phyloP scores from a whole-genome alignment of 768 basidiomycete genomes.

The Daedalea quercina region DNA sequence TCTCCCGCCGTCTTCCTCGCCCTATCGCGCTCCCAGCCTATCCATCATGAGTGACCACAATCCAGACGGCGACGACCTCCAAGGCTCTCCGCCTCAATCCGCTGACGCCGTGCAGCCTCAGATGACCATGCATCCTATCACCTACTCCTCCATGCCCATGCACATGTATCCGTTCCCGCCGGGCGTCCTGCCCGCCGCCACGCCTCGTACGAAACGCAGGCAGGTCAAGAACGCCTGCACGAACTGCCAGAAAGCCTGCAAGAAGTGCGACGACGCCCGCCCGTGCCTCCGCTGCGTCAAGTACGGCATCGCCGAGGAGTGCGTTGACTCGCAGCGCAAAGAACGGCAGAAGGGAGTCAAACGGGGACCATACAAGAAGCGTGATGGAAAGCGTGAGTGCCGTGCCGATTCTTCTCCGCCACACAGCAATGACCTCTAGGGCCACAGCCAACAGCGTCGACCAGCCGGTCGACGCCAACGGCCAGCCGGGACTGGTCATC shows the following conservation, averaged over 20 bases:
- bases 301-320: constrained; percentile 82
- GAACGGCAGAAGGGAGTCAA: constrained; percentile 87
- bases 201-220: constrained; percentile 67
- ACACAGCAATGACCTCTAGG: constrained; percentile 8
- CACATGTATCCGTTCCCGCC: constrained; percentile 67
- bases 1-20: not conserved
- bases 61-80: constrained; percentile 34
- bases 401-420: constrained; percentile 10
- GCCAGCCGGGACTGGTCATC: constrained; percentile 28
- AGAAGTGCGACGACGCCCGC: constrained; percentile 87
- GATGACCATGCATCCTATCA: constrained; percentile 45
- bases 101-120: constrained; percentile 34
- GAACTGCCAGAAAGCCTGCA: constrained; percentile 87
- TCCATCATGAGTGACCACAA: constrained; percentile 31
- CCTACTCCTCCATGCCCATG: constrained; percentile 49
- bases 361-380: constrained; percentile 91
- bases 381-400: constrained; percentile 79
- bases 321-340: constrained; percentile 87
- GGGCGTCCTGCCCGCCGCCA: constrained; percentile 35
- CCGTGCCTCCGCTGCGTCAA: constrained; percentile 92
- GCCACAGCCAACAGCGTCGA: constrained; percentile 46
- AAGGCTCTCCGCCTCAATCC: constrained; percentile 13
- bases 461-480: not conserved
- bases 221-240: constrained; percentile 92
- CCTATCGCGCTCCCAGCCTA: not conserved